Evolutionary conservation across 2,329 filamentous ascomycete genomes (phyloP).

Genomic region (Ceratocystiopsis sp.): DNA sequence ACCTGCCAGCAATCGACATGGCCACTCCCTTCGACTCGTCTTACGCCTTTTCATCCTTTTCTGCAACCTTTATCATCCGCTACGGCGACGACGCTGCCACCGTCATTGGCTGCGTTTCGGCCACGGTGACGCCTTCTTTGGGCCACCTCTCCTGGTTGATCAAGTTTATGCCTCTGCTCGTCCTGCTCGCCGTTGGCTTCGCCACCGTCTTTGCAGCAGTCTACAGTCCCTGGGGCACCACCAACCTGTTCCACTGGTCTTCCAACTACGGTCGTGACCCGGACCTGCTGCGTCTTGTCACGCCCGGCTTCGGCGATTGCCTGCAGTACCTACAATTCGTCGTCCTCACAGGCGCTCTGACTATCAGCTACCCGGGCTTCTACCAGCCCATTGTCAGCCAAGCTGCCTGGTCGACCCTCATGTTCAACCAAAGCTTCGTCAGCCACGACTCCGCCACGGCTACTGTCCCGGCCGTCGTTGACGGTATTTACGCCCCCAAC

Average conservation of each 20-base stretch:
- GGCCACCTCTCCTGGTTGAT: slow-evolving; percentile 53
- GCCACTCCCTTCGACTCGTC: slow-evolving; percentile 60
- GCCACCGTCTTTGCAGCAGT: slow-evolving; percentile 74
- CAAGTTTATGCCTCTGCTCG: slow-evolving; percentile 57
- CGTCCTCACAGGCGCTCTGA: slow-evolving; percentile 71
- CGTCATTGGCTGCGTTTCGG: slow-evolving; percentile 61
- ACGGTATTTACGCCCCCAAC: slow-evolving; percentile 75
- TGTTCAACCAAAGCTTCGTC: slow-evolving; percentile 88
- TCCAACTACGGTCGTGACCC: slow-evolving; percentile 93
- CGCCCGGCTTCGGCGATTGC: slow-evolving; percentile 90
- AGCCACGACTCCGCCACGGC: slow-evolving; percentile 41
- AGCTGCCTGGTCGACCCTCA: slow-evolving; percentile 70
- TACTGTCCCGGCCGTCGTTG: slow-evolving; percentile 42
- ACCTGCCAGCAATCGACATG: slow-evolving; percentile 57
- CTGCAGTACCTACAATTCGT: slow-evolving; percentile 94
- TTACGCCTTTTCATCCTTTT: slow-evolving; percentile 74
- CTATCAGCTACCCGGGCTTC: slow-evolving; percentile 79
- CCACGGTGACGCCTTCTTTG: slow-evolving; percentile 71
- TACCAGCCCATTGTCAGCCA: slow-evolving; percentile 86
- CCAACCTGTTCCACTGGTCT: slow-evolving; percentile 87
- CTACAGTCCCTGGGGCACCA: slow-evolving; percentile 85
- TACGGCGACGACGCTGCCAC: slow-evolving; percentile 51
- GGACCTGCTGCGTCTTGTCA: slow-evolving; percentile 79
- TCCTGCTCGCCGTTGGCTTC: slow-evolving; percentile 63
- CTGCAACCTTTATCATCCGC: slow-evolving; percentile 53